Percentiles rank a stretch among this genome's conserved stretches.
These are phyloP conservation scores for Strobilomyces echinocephalus DNA, from an alignment of 768 basidiomycete species.

Conservation along the genomic window DNA sequence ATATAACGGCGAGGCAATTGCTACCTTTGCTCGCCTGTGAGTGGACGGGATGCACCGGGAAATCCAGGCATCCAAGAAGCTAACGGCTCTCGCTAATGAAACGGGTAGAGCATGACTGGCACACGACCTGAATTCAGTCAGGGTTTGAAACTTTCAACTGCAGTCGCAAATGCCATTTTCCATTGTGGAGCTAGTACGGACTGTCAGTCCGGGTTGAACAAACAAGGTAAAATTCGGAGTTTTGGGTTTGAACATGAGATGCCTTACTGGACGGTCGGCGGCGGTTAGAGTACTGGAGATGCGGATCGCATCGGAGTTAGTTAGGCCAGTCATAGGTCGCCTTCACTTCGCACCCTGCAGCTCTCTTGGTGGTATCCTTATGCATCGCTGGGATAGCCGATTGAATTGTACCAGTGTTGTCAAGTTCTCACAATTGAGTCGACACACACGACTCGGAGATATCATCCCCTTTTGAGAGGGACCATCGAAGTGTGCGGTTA, in stretches of 20 bases:
- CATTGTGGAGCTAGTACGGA: neutral
- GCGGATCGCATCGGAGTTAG: neutral
- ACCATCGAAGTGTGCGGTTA: neutral
- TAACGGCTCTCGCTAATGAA: neutral
- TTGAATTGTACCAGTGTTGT: neutral
- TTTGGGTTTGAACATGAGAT: neutral
- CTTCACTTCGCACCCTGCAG: neutral
- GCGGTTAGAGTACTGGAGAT: neutral
- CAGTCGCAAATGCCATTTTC: neutral
- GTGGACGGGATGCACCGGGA: slow-evolving; percentile 8
- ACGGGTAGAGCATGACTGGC: neutral
- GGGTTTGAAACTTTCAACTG: slow-evolving; percentile 5
- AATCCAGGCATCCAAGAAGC: slow-evolving; percentile 1
- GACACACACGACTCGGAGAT: neutral
- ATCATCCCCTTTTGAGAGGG: no score
- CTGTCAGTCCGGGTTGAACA: neutral
- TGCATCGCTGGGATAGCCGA: neutral
- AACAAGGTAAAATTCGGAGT: neutral
- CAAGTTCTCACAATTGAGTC: neutral
- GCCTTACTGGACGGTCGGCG: neutral
- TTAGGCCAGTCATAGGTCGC: neutral
- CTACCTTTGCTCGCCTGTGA: neutral
- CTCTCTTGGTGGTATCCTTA: no score
- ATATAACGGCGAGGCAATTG: neutral
- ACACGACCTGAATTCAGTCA: neutral